These are phyloP conservation scores for Protomyces pachydermus DNA, from an alignment of 1,139 yeast species.

Conservation along the genomic window DNA sequence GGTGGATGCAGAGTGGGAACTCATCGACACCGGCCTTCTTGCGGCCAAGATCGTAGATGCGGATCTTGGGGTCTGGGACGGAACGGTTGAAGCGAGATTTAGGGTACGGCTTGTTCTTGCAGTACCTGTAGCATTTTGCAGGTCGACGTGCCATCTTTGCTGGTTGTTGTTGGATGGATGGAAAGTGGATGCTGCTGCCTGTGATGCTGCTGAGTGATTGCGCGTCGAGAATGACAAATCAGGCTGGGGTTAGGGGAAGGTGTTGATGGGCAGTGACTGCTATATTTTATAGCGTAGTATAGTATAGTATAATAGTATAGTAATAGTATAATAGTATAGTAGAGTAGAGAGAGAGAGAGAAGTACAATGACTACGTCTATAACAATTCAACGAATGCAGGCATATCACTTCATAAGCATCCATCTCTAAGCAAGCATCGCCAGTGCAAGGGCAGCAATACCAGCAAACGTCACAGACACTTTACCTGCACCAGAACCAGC, in stretches of 20 bases:
- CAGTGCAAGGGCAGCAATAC: neutral
- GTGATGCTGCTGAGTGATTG: neutral
- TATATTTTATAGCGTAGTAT: neutral
- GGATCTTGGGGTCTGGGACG: slow-evolving; percentile 99
- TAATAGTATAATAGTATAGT: neutral
- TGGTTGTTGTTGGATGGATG: neutral
- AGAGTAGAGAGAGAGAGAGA: neutral
- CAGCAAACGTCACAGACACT: neutral
- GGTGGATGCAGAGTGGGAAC: slow-evolving; percentile 98
- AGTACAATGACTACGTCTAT: neutral
- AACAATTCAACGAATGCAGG: neutral
- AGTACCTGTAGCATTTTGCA: slow-evolving; percentile 99
- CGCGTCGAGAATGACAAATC: neutral
- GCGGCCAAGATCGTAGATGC: slow-evolving; percentile 99
- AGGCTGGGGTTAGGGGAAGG: neutral
- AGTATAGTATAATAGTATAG: neutral
- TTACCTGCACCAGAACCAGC: neutral
- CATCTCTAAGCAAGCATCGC: neutral
- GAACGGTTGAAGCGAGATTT: slow-evolving; percentile 99
- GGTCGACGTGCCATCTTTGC: slow-evolving; percentile 99
- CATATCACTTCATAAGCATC: neutral
- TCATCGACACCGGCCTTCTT: slow-evolving; percentile 99
- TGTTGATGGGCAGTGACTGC: neutral
- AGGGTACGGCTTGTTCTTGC: slow-evolving; percentile 99
- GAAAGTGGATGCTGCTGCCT: neutral